Evolutionary conservation across 129 eudicot species (phyloP).

Genomic region (sunflower (Helianthus annuus)): HanXRQr2.0-SUNRISE NC_035441.2:134128591-134129090

Average conservation of each 20-base stretch:
- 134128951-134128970: slow-evolving; percentile 60
- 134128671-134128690: neutral
- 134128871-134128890: slow-evolving; percentile 56
- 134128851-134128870: neutral
- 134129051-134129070: neutral
- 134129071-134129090: neutral
- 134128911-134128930: slow-evolving; percentile 64
- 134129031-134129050: slow-evolving; percentile 36
- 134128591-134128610: too few species aligned
- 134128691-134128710: neutral
- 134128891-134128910: slow-evolving; percentile 65
- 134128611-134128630: too few species aligned
- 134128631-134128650: neutral
- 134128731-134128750: too few species aligned
- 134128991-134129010: slow-evolving; percentile 53
- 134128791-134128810: too few species aligned
- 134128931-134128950: slow-evolving; percentile 65
- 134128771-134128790: too few species aligned
- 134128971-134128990: slow-evolving; percentile 55
- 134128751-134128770: too few species aligned
- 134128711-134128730: neutral
- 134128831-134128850: too few species aligned
- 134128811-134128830: too few species aligned
- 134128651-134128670: neutral
- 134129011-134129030: slow-evolving; percentile 40